phyloP scores from a whole-genome alignment of 208 protist genomes.

The Balamuthia mandrillaris region DNA sequence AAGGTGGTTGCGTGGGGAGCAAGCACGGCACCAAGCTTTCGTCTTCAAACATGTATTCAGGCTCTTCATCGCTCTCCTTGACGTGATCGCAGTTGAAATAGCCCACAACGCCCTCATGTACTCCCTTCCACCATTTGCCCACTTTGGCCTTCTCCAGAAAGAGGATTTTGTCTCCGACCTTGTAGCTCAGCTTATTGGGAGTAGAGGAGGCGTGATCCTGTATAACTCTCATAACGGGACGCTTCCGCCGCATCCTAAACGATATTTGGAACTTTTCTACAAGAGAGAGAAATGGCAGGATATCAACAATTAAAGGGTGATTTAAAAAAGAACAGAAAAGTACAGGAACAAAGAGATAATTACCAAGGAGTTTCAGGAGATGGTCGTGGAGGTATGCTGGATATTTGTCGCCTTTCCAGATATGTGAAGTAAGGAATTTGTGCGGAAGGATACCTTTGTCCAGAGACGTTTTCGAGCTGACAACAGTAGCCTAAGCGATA shows the following conservation, averaged over 20 bases:
- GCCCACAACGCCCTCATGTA: neutral
- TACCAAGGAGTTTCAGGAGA: neutral
- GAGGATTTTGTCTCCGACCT: neutral
- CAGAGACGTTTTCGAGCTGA: constrained; percentile 26
- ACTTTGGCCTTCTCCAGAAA: constrained; percentile 14
- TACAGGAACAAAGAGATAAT: too few relatives aligned
- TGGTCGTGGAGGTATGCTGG: constrained; percentile 9
- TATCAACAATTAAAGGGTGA: too few relatives aligned
- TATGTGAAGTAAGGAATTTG: constrained; percentile 37
- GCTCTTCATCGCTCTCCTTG: neutral
- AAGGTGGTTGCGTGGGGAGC: neutral
- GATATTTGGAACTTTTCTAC: constrained; percentile 31
- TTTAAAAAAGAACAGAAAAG: too few relatives aligned
- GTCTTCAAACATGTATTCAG: constrained; percentile 25
- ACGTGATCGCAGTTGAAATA: neutral
- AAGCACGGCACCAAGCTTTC: neutral
- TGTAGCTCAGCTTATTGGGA: neutral
- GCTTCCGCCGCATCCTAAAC: constrained; percentile 15
- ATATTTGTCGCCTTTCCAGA: constrained; percentile 28
- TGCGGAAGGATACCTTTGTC: constrained; percentile 8
- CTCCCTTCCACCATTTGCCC: constrained; percentile 23
- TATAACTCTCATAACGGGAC: neutral
- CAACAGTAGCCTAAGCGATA: neutral
- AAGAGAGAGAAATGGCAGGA: neutral
- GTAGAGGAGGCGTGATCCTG: neutral